A percentile compares a stretch with the other conserved stretches of the same genome.
These are phyloP conservation scores for Fragilaria crotonensis DNA, from an alignment of 108 stramenopile species.

Conservation along the genomic window DNA sequence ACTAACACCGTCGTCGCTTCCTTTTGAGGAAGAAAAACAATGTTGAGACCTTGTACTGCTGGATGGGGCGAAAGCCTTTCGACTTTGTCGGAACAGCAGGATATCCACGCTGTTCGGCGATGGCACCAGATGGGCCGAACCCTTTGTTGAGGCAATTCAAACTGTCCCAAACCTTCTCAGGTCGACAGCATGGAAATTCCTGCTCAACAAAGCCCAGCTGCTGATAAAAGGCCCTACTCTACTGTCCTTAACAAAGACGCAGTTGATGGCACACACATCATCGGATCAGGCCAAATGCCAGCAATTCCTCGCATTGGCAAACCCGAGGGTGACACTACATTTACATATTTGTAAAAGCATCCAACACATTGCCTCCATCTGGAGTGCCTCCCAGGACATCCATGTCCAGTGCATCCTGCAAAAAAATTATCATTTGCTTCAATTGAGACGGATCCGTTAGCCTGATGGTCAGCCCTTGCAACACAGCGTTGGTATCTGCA, in stretches of 20 bases:
- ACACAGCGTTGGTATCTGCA: too few species aligned
- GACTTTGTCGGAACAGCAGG: conserved; percentile 59
- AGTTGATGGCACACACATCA: conserved; percentile 86
- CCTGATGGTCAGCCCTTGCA: too few species aligned
- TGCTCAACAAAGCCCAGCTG: conserved; percentile 69
- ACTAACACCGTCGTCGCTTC: too few species aligned
- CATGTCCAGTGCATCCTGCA: too few species aligned
- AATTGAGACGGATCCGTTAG: too few species aligned
- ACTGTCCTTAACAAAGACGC: conserved; percentile 36
- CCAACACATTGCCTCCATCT: conserved; percentile 73
- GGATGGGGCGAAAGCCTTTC: too few species aligned
- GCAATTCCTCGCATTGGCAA: conserved; percentile 75
- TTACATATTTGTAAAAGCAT: conserved; percentile 80
- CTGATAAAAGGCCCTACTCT: conserved; percentile 60
- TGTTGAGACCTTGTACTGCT: too few species aligned
- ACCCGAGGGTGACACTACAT: conserved; percentile 70
- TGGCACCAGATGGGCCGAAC: conserved; percentile 63
- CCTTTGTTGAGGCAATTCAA: conserved; percentile 70
- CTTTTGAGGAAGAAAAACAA: too few species aligned
- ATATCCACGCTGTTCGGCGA: conserved; percentile 77
- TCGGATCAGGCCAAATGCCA: conserved; percentile 72
- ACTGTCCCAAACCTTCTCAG: conserved; percentile 61
- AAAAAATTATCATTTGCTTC: too few species aligned
- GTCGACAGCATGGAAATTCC: conserved; percentile 69
- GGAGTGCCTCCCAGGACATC: too few species aligned